Percentiles rank a stretch among this genome's conserved stretches.
Conservation (phyloP, 1,139 yeast species). For the Pichia sp. region DNA sequence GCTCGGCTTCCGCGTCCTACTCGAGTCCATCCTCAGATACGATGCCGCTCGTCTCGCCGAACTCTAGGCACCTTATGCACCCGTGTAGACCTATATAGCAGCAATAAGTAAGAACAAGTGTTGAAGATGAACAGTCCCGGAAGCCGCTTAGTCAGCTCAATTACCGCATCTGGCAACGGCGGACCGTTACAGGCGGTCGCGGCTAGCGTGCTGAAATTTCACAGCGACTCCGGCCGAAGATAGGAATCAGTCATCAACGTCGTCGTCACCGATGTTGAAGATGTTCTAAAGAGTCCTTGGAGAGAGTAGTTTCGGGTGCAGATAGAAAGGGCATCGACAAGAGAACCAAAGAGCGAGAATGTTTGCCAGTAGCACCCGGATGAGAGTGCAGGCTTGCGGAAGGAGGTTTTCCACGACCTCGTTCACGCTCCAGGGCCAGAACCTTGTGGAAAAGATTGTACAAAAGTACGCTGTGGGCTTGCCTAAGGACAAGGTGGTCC, state of each 20-base stretch:
- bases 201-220: not conserved
- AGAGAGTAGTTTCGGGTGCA: no score
- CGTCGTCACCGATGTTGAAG: not conserved
- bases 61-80: not conserved
- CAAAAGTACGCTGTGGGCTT: slow-evolving; percentile 88
- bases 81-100: no score
- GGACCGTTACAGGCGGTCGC: not conserved
- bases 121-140: no score
- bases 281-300: no score
- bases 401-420: slow-evolving; percentile 20
- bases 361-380: slow-evolving; percentile 12
- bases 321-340: no score
- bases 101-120: no score
- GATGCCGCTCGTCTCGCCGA: slow-evolving; percentile 35
- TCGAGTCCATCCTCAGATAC: slow-evolving; percentile 55
- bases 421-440: slow-evolving; percentile 50
- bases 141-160: not conserved
- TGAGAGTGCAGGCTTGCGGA: slow-evolving; percentile 6
- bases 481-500: slow-evolving; percentile 64
- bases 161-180: not conserved
- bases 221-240: slow-evolving; percentile 1
- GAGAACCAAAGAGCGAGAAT: slow-evolving; percentile 1
- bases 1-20: slow-evolving; percentile 54
- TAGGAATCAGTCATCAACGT: not conserved
- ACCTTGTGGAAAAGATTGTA: slow-evolving; percentile 90